Evolutionary conservation across 352 stramenopile genomes (phyloP).

Genomic region (Peronospora destructor): DNA sequence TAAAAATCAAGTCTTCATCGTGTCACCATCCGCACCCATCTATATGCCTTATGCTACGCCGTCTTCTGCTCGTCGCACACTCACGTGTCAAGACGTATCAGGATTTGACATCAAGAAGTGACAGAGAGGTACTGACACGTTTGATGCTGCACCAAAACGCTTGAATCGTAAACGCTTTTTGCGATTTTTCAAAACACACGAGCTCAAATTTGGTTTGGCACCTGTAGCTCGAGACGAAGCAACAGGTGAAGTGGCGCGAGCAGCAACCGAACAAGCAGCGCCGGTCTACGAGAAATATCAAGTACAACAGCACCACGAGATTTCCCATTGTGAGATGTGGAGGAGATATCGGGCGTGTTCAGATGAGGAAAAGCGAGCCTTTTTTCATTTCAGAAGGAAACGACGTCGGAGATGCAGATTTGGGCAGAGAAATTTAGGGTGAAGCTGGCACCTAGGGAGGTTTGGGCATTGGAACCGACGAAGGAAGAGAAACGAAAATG

Average conservation of each 20-base stretch:
- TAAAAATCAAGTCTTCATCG: too few species aligned
- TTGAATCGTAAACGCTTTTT: neutral
- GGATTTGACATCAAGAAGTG: neutral
- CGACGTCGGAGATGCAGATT: slow-evolving; percentile 2
- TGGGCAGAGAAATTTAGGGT: slow-evolving; percentile 11
- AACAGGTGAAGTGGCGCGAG: slow-evolving; percentile 44
- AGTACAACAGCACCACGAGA: slow-evolving; percentile 64
- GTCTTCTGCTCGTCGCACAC: neutral
- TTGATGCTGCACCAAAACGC: neutral
- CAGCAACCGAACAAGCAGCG: slow-evolving; percentile 46
- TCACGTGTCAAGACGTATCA: neutral
- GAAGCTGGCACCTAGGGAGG: slow-evolving; percentile 19
- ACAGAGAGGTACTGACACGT: neutral
- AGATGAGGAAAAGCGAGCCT: slow-evolving; percentile 37
- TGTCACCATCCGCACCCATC: too few species aligned
- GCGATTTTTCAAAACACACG: slow-evolving; percentile 42
- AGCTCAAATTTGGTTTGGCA: slow-evolving; percentile 47
- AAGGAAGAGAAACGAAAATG: slow-evolving; percentile 16
- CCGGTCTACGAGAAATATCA: slow-evolving; percentile 50
- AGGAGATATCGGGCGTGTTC: slow-evolving; percentile 35
- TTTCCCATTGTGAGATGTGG: slow-evolving; percentile 48
- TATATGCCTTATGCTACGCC: neutral
- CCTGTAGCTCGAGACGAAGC: slow-evolving; percentile 39
- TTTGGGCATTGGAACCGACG: slow-evolving; percentile 23
- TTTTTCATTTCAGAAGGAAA: slow-evolving; percentile 31